phyloP scores from a whole-genome alignment of 129 eudicot genomes.

The Tanacetum coccineum region DNA sequence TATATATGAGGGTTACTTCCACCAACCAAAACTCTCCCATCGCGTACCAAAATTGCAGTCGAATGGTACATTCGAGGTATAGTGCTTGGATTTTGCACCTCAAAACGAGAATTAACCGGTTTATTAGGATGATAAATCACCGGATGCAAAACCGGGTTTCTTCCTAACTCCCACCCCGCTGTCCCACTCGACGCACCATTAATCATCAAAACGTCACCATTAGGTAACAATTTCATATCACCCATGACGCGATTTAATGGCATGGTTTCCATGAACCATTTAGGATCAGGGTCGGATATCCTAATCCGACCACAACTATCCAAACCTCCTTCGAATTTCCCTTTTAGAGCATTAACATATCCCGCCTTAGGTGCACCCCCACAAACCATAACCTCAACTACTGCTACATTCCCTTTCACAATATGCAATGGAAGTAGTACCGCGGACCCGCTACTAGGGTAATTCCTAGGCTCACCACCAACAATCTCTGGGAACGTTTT shows the following conservation, averaged over 20 bases:
- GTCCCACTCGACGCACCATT: conserved; percentile 57
- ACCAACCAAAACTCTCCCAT: conserved; percentile 59
- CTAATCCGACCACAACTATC: conserved; percentile 52
- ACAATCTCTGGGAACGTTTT: conserved; percentile 25
- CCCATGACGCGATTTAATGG: conserved; percentile 69
- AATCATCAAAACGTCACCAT: conserved; percentile 49
- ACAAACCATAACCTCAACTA: conserved; percentile 31
- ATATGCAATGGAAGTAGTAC: conserved; percentile 32
- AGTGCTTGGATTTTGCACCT: conserved; percentile 35
- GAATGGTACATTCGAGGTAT: conserved; percentile 74
- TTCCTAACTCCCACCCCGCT: conserved; percentile 59
- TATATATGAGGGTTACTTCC: conserved; percentile 61
- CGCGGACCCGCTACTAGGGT: conserved; percentile 34
- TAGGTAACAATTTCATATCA: conserved; percentile 61
- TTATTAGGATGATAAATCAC: conserved; percentile 45
- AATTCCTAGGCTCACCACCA: conserved; percentile 30
- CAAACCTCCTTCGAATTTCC: conserved; percentile 45
- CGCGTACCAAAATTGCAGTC: conserved; percentile 50
- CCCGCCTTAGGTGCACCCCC: conserved; percentile 42
- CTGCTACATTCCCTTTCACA: conserved; percentile 2
- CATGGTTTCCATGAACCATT: conserved; percentile 70
- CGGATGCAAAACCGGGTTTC: conserved; percentile 58
- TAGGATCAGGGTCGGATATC: conserved; percentile 50
- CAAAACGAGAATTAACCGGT: conserved; percentile 36
- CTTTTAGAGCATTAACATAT: conserved; percentile 33